Conservation (phyloP, 345 rosid genomes). For the Erodium maritimum region DNA sequence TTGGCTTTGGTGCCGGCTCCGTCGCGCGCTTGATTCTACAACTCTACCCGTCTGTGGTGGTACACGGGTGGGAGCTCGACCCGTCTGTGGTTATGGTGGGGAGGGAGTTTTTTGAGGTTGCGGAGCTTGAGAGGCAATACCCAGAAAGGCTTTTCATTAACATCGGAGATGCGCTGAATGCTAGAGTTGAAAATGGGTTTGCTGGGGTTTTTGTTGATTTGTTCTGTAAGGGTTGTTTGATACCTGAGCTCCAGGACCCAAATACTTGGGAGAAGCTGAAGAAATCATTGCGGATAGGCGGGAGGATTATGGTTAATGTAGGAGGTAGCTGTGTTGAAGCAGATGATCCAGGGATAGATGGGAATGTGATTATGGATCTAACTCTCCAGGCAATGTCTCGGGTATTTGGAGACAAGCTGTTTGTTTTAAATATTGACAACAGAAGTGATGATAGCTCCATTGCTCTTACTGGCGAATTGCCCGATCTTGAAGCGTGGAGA, state of each 20-base stretch:
- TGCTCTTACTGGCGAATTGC: conserved; percentile 55
- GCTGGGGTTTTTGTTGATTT: conserved; percentile 57
- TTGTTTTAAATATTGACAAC: conserved; percentile 40
- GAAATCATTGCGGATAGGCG: conserved; percentile 47
- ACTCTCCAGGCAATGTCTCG: conserved; percentile 52
- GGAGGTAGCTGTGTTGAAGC: conserved; percentile 72
- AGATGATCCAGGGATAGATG: conserved; percentile 51
- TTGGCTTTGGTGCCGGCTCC: conserved; percentile 85
- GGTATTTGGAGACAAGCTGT: conserved; percentile 44
- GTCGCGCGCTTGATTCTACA: conserved; percentile 58
- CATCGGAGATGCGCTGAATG: conserved; percentile 55
- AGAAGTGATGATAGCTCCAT: conserved; percentile 55
- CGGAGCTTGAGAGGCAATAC: conserved; percentile 49
- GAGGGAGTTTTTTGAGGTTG: conserved; percentile 61
- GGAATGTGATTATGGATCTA: conserved; percentile 57
- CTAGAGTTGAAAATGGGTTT: conserved; percentile 43
- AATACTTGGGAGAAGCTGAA: conserved; percentile 48
- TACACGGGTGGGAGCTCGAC: conserved; percentile 94
- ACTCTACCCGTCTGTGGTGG: conserved; percentile 34
- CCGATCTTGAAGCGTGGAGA: conserved; percentile 57
- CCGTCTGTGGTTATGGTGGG: conserved; percentile 68
- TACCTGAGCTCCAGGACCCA: conserved; percentile 81
- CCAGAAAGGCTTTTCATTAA: conserved; percentile 46
- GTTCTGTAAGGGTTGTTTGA: conserved; percentile 56
- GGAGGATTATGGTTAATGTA: conserved; percentile 56